Evolutionary conservation across 352 stramenopile species (phyloP).

Genomic region (Albugo laibachii): DNA sequence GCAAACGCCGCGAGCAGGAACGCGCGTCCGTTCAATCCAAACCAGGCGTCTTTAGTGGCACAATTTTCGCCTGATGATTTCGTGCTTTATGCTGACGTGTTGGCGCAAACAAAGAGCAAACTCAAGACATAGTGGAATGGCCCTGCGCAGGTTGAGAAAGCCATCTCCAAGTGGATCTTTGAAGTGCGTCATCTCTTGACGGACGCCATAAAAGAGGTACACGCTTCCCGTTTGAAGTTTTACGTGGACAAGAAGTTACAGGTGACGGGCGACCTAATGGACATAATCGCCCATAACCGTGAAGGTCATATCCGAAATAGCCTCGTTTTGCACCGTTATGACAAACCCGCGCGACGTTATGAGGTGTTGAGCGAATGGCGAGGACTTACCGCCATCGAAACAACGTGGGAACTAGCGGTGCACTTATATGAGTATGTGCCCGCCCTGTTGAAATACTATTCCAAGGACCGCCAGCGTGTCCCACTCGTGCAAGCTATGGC

Average conservation of each 20-base stretch:
- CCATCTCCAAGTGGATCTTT: background rate
- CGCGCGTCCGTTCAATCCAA: too few relatives aligned
- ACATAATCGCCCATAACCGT: too few relatives aligned
- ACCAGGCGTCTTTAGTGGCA: too few relatives aligned
- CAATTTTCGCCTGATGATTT: background rate
- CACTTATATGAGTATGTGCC: conserved; percentile 8
- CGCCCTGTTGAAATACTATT: conserved; percentile 5
- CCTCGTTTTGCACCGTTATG: background rate
- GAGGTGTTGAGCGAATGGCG: conserved; percentile 9
- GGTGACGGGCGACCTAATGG: conserved; percentile 1
- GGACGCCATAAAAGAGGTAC: background rate
- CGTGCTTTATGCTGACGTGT: background rate
- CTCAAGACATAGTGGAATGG: background rate
- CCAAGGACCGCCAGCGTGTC: too few relatives aligned
- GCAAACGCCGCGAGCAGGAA: background rate
- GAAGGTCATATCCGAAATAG: too few relatives aligned
- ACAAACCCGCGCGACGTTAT: too few relatives aligned
- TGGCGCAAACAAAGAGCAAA: background rate
- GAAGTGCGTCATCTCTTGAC: background rate
- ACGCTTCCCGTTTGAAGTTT: background rate
- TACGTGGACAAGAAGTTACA: conserved; percentile 3
- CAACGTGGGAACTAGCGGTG: conserved; percentile 8
- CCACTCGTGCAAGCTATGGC: too few relatives aligned
- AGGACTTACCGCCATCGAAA: conserved; percentile 8
- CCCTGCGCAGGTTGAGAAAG: background rate